phyloP scores from a whole-genome alignment of 2,329 filamentous ascomycete genomes.

The Bipolaris bicolor region DNA sequence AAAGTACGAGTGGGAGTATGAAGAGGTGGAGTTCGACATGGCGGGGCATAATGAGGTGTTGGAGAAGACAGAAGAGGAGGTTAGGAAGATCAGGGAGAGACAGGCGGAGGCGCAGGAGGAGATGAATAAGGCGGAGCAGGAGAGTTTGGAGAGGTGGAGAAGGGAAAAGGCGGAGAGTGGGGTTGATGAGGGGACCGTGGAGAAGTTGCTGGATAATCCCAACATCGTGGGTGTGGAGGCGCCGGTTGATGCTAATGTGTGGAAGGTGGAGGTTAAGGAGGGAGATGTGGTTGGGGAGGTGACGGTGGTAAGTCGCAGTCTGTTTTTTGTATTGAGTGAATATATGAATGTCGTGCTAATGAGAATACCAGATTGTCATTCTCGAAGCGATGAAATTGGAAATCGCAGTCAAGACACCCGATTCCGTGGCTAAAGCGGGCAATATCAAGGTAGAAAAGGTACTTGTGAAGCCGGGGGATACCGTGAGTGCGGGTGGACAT shows the following conservation, averaged over 20 bases:
- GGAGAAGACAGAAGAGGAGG: constrained; percentile 55
- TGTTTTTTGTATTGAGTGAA: background rate
- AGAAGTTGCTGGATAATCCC: constrained; percentile 55
- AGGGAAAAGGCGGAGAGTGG: constrained; percentile 52
- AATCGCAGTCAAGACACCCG: constrained; percentile 52
- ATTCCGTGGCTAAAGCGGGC: constrained; percentile 20
- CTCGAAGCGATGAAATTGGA: constrained; percentile 57
- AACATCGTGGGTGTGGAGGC: constrained; percentile 49
- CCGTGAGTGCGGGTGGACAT: constrained; percentile 46
- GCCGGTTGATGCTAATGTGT: constrained; percentile 55
- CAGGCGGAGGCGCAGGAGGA: constrained; percentile 58
- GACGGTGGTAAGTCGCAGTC: constrained; percentile 33
- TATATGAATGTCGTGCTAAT: background rate
- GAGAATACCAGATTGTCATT: constrained; percentile 42
- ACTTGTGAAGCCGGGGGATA: constrained; percentile 52
- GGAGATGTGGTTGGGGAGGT: constrained; percentile 44
- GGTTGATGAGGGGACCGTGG: constrained; percentile 57
- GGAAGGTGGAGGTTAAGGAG: constrained; percentile 53
- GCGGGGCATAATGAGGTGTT: constrained; percentile 60
- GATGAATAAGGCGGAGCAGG: constrained; percentile 56
- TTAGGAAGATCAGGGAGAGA: constrained; percentile 52
- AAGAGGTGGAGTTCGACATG: constrained; percentile 62
- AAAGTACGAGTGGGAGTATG: constrained; percentile 59
- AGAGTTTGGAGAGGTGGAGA: constrained; percentile 52
- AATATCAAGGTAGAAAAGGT: constrained; percentile 49